Evolutionary conservation across 805 yeast genomes (phyloP), one percentile per base, ranked within the genome.

Genomic region (Metschnikowia peoriensis): DNA sequence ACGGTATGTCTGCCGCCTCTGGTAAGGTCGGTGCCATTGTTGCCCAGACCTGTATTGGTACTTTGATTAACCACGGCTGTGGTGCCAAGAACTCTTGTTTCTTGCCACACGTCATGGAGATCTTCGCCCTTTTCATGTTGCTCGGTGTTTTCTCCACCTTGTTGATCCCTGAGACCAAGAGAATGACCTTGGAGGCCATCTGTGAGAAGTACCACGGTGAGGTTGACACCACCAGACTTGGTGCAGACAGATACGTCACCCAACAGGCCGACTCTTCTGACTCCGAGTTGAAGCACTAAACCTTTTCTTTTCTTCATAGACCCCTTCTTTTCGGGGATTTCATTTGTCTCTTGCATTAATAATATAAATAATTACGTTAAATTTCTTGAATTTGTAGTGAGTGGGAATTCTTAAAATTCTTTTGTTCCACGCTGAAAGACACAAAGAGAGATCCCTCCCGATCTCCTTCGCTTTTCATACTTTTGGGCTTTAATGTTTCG

Each of bases 1-100:
- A 90, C 65, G 97, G 97, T 80, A 80, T 90, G 57, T 89, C 96
- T 58, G 97, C 97, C 62, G 97, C 96, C 47, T 71, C 83, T 35
- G 97, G 97, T 79, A 90, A 90, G 71, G 78, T 89, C 63, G 97
- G 97, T 77, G 96, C 97, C 54, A 89, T 90, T 61, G 83, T 90
- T 77, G 96, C 97, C 28, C 94, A 87, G 76, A 85, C 92, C 57
- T 86, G 88, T 69, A 72, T 88, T 61, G 94, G 97, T 80, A 89
- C 96, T 58, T 80, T 90, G 64, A 79, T 85, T 52, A 78, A 87
- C 79, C 93, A 87, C 71, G 80, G 82, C 57, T 90, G 96, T 82
- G 75, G 89, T 38, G 72, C 75, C 47, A 78, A 77, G 53, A 69
- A 81, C 54, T 63, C 62, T 39, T 89, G 96, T 84, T 89, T 82